phyloP scores from a whole-genome alignment of 208 protist genomes.

The Trypanosoma mega region DNA sequence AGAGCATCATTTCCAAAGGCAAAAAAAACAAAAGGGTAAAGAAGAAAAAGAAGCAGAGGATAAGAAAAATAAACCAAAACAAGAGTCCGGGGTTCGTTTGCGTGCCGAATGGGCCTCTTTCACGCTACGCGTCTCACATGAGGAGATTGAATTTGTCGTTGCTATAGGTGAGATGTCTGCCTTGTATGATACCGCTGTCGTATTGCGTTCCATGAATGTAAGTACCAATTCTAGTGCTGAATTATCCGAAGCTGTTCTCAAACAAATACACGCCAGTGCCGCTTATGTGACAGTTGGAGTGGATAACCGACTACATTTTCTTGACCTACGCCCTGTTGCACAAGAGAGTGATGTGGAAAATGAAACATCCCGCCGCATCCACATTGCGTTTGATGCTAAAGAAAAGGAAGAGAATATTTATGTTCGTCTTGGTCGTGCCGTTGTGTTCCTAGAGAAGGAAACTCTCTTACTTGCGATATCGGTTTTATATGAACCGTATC shows the following conservation, averaged over 20 bases:
- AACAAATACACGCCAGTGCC: constrained; percentile 3
- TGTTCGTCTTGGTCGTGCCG: constrained; percentile 32
- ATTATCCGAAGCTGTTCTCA: not conserved
- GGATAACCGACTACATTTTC: constrained; percentile 10
- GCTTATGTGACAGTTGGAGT: constrained; percentile 15
- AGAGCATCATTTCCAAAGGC: no score
- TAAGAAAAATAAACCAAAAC: not conserved
- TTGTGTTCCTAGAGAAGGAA: constrained; percentile 40
- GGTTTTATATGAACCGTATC: constrained; percentile 67
- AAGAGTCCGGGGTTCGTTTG: constrained; percentile 1
- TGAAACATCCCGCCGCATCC: not conserved
- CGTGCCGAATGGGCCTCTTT: constrained; percentile 17
- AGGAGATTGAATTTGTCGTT: constrained; percentile 13
- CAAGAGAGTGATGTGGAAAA: not conserved
- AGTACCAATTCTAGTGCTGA: not conserved
- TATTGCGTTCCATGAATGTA: not conserved
- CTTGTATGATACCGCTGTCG: not conserved
- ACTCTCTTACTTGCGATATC: constrained; percentile 41
- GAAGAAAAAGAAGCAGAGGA: not conserved
- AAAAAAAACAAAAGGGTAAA: not conserved
- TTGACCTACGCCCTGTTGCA: constrained; percentile 8
- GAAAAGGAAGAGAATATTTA: constrained; percentile 32
- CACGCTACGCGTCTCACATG: constrained; percentile 13
- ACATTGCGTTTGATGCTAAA: constrained; percentile 2
- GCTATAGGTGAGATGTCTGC: constrained; percentile 14